Evolutionary conservation across 768 basidiomycete species (phyloP).

Genomic region (Lactarius sp.): DNA sequence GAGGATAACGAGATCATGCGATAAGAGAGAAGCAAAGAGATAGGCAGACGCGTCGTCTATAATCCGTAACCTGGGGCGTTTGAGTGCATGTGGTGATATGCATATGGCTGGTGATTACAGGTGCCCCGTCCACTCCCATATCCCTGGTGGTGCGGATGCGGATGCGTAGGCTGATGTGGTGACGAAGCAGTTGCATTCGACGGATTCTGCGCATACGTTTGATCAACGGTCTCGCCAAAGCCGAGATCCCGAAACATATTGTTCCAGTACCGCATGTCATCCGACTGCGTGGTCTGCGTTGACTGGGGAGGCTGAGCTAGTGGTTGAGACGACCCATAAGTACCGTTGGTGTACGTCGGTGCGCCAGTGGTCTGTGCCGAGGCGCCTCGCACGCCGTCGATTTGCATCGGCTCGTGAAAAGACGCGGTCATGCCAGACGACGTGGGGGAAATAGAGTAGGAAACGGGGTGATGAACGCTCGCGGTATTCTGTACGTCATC

Average conservation of each 20-base stretch:
- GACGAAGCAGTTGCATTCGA: not conserved
- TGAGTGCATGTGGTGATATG: constrained; percentile 26
- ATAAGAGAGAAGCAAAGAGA: too few species aligned
- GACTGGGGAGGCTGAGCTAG: not conserved
- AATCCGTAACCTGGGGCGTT: constrained; percentile 23
- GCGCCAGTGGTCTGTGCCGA: constrained; percentile 26
- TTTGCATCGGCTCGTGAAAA: constrained; percentile 17
- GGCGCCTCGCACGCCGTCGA: constrained; percentile 9
- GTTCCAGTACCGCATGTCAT: constrained; percentile 67
- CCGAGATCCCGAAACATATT: constrained; percentile 74
- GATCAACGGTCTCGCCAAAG: constrained; percentile 43
- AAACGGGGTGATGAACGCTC: constrained; percentile 3
- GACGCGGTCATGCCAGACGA: constrained; percentile 2
- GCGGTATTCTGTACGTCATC: constrained; percentile 14
- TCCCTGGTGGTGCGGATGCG: constrained; percentile 1
- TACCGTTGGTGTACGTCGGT: constrained; percentile 4
- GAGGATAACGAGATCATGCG: not conserved
- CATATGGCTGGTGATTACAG: constrained; percentile 13
- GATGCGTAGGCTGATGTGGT: not conserved
- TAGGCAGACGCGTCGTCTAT: constrained; percentile 4
- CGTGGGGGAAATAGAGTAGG: constrained; percentile 11
- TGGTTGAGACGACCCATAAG: constrained; percentile 10
- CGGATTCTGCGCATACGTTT: constrained; percentile 12
- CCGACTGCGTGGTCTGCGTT: constrained; percentile 26
- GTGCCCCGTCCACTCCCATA: constrained; percentile 5